Base-by-base conservation (phyloP, 371 early-diverging fungal species). In the Apophysomyces sp. region DNA sequence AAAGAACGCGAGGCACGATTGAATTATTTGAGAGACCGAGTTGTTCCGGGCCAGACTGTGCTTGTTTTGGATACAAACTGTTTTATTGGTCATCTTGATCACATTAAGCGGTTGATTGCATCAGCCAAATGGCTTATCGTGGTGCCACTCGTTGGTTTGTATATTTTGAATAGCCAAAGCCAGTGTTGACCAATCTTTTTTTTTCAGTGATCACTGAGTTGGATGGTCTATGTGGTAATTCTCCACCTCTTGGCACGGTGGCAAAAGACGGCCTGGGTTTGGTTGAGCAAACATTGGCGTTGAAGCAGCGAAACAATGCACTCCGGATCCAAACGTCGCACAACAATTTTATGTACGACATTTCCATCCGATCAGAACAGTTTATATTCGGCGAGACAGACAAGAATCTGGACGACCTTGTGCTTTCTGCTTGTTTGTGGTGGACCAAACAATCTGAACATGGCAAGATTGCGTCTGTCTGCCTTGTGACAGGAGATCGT, bases 1-100 rank as follows among this genome's bases (percentile, higher is more conserved):
- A 71, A 72, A 32, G 77, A 72, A 58, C 64, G 67, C 44, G 70
- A 76, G 52, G 65, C 58, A n/a, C 65, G 72, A 30, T 58, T 74
- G 41, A 67, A 68, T 21, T 65, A 71, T 9, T 56, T 73, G 9
- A 58, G 68, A 30, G 69, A 70, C 44, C 60, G 68, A 16, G 71
- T 81, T 12, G 67, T 83, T 16, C 77, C 80, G 6, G 83, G 83
- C 7, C 76, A 84, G 34, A 86, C 88, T 15, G 72, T 68, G 0
- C 61, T 88, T 37, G 81, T 88, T 4, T 67, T 88, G n/a, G 88
- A 88, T 60, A 88, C 88, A 13, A 88, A 88, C 65, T 88, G 87
- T 39, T 74, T 88, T 55, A 82, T 88, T 44, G 84, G 84, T 8
- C 85, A 88, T 60, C 66, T 86, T 60, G 81, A 81, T 6, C 62